Percentiles rank a stretch among this genome's conserved stretches.
Conservation (phyloP, 192 early-diverging fungal species). For the Backusella australiensis region DNA sequence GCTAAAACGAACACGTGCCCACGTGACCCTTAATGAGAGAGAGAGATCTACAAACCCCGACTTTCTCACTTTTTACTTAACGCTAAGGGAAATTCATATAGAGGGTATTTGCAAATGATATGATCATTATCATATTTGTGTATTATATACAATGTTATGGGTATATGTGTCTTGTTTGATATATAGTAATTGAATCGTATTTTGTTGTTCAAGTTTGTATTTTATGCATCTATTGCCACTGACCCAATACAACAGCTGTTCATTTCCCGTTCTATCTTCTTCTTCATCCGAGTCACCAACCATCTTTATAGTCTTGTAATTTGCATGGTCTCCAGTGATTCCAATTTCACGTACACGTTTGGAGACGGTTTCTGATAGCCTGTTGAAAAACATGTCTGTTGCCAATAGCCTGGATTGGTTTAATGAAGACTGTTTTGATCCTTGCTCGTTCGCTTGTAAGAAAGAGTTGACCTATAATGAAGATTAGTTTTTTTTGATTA, state of each 20-base stretch:
- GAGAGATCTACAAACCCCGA: no score
- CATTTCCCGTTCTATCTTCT: not conserved
- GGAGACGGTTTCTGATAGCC: slow-evolving; percentile 1
- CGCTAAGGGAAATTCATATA: not conserved
- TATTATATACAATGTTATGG: not conserved
- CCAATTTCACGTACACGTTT: slow-evolving; percentile 16
- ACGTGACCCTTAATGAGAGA: no score
- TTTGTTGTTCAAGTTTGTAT: not conserved
- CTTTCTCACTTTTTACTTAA: no score
- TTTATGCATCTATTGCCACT: not conserved
- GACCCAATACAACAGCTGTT: not conserved
- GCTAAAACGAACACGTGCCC: no score
- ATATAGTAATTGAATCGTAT: not conserved
- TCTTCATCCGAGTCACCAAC: not conserved
- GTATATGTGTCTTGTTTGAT: not conserved
- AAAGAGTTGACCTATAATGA: not conserved
- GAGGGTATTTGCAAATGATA: not conserved
- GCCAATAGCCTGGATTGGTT: slow-evolving; percentile 7
- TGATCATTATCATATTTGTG: not conserved
- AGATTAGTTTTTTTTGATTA: no score
- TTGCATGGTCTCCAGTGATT: not conserved
- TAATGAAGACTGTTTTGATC: slow-evolving; percentile 7
- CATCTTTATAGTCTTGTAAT: not conserved
- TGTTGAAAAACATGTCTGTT: slow-evolving; percentile 4
- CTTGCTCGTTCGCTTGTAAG: not conserved